A percentile compares a stretch with the other conserved stretches of the same genome.
Evolutionary conservation across 2,329 filamentous ascomycete species (phyloP).

Genomic region (Ilyonectria destructans): DNA sequence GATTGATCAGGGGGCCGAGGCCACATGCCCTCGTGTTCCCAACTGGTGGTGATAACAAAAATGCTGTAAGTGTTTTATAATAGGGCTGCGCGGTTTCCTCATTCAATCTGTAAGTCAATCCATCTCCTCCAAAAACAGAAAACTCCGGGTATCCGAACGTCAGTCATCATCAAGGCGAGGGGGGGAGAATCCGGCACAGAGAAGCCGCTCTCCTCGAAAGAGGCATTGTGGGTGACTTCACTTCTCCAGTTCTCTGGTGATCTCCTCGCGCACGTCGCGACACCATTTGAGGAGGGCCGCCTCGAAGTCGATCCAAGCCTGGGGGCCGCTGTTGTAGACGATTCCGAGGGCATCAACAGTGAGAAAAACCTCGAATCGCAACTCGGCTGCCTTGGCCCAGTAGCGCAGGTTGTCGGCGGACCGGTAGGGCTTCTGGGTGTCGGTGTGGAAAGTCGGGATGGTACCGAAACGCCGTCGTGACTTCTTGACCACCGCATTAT

Average conservation of each 20-base stretch:
- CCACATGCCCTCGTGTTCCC: conserved; percentile 33
- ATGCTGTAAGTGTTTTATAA: conserved; percentile 38
- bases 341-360: conserved; percentile 89
- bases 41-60: conserved; percentile 33
- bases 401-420: conserved; percentile 94
- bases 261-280: conserved; percentile 85
- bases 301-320: conserved; percentile 88
- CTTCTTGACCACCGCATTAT: conserved; percentile 90
- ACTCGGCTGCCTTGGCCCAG: conserved; percentile 96
- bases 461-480: conserved; percentile 90
- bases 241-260: conserved; percentile 75
- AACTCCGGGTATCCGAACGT: conserved; percentile 49
- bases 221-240: conserved; percentile 51
- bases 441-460: conserved; percentile 91
- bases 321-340: conserved; percentile 80
- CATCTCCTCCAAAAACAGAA: conserved; percentile 36
- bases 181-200: conserved; percentile 11
- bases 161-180: conserved; percentile 48
- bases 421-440: conserved; percentile 95
- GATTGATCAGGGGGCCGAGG: conserved; percentile 36
- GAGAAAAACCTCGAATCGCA: conserved; percentile 91
- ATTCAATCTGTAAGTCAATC: conserved; percentile 46
- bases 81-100: conserved; percentile 34
- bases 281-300: conserved; percentile 88
- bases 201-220: conserved; percentile 23